phyloP scores from a whole-genome alignment of 306 rosid genomes.

The Pterocarpus macrocarpus region DNA sequence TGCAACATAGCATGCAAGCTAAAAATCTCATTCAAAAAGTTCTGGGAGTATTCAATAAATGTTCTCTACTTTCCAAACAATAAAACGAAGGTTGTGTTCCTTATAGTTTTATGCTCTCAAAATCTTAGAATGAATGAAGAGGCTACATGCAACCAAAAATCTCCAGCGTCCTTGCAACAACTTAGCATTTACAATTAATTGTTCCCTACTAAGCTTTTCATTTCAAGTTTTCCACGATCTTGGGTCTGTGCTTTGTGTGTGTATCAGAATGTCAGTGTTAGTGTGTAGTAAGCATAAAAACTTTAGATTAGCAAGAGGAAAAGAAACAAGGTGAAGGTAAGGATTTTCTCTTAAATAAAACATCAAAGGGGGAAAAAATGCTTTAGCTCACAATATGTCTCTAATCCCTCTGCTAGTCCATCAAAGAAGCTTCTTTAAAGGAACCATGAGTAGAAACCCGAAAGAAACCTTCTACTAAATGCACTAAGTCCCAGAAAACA shows the following conservation, averaged over 20 bases:
- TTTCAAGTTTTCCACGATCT: background rate
- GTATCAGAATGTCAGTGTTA: background rate
- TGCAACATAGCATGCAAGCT: background rate
- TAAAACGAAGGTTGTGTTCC: background rate
- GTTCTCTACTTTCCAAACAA: background rate
- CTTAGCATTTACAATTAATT: slow-evolving; percentile 5
- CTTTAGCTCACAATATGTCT: background rate
- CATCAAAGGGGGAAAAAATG: background rate
- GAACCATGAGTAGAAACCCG: background rate
- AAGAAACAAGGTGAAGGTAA: background rate
- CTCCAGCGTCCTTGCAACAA: background rate
- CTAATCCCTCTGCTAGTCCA: background rate
- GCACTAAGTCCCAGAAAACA: background rate
- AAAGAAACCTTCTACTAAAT: background rate
- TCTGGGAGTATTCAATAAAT: slow-evolving; percentile 1
- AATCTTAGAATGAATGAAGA: background rate
- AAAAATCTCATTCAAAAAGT: slow-evolving; percentile 14
- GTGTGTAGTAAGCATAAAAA: background rate
- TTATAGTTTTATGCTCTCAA: slow-evolving; percentile 1
- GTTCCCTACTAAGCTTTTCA: background rate
- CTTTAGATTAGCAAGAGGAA: background rate
- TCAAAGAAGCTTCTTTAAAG: slow-evolving; percentile 12
- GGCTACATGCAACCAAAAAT: background rate
- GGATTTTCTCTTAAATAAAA: background rate
- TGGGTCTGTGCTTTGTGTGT: background rate